These are phyloP conservation scores for Adenanthera pavonina DNA, from an alignment of 306 rosid genomes.

Conservation along the genomic window DNA sequence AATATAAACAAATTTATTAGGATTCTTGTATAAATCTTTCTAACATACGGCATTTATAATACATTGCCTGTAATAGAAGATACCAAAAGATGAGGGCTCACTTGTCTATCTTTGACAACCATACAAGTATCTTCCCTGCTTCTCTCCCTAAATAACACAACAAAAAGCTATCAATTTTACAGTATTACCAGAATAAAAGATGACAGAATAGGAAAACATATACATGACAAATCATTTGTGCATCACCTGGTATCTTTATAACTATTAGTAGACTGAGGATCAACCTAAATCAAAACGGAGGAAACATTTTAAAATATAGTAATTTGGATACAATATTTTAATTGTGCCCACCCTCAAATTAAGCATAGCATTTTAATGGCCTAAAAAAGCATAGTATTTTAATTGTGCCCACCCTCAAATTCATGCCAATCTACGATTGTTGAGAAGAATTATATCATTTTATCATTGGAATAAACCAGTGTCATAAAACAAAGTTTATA, in stretches of 20 bases:
- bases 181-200: background rate
- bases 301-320: background rate
- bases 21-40: background rate
- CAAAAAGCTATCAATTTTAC: constrained; percentile 20
- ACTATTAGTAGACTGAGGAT: constrained; percentile 59
- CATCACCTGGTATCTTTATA: constrained; percentile 61
- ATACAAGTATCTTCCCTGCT: constrained; percentile 52
- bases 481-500: too few relatives aligned
- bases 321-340: too few relatives aligned
- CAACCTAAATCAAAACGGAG: constrained; percentile 44
- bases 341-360: too few relatives aligned
- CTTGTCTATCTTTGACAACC: constrained; percentile 62
- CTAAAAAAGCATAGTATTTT: too few relatives aligned
- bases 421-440: too few relatives aligned
- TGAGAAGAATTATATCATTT: too few relatives aligned
- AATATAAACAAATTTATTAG: background rate
- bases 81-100: constrained; percentile 40
- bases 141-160: constrained; percentile 52
- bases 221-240: background rate
- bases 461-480: too few relatives aligned
- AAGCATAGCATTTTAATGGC: too few relatives aligned
- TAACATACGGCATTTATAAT: background rate
- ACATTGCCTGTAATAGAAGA: background rate
- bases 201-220: background rate
- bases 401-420: too few relatives aligned